Conservation (phyloP, 2,329 filamentous ascomycete species). For the Fusarium sarcochroum region DNA sequence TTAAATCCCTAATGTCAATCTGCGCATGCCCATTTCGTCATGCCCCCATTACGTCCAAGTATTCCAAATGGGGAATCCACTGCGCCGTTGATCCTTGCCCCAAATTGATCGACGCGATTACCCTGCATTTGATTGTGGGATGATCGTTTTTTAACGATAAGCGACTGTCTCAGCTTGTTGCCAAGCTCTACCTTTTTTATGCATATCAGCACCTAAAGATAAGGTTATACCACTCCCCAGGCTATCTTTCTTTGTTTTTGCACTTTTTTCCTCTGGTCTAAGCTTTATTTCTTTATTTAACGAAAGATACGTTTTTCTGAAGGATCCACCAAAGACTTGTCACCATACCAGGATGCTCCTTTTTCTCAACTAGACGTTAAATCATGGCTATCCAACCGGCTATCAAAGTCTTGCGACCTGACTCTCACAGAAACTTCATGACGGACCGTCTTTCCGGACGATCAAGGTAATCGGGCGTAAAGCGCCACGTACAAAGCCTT, state of each 20-base stretch:
- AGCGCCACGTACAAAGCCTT: neutral
- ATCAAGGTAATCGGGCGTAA: constrained; percentile 2
- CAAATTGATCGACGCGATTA: neutral
- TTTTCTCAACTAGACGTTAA: neutral
- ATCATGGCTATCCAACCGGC: neutral
- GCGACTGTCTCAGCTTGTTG: neutral
- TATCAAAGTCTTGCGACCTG: neutral
- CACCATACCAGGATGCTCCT: too few species aligned
- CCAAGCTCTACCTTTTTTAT: neutral
- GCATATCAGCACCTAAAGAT: too few species aligned
- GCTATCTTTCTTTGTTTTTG: too few species aligned
- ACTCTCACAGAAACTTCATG: neutral
- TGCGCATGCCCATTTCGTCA: too few species aligned
- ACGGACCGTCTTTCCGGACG: too few species aligned
- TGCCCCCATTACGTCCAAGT: too few species aligned
- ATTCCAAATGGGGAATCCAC: constrained; percentile 5
- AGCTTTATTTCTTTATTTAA: too few species aligned
- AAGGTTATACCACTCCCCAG: too few species aligned
- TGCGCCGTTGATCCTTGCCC: neutral
- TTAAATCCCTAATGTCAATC: too few species aligned
- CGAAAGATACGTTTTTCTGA: too few species aligned
- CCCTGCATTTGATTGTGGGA: neutral
- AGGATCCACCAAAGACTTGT: too few species aligned
- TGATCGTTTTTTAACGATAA: neutral
- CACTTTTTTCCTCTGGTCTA: too few species aligned